Evolutionary conservation across 2,329 filamentous ascomycete genomes (phyloP), one percentile per base, ranked within the genome.

Genomic region (Fusarium begoniae): DNA sequence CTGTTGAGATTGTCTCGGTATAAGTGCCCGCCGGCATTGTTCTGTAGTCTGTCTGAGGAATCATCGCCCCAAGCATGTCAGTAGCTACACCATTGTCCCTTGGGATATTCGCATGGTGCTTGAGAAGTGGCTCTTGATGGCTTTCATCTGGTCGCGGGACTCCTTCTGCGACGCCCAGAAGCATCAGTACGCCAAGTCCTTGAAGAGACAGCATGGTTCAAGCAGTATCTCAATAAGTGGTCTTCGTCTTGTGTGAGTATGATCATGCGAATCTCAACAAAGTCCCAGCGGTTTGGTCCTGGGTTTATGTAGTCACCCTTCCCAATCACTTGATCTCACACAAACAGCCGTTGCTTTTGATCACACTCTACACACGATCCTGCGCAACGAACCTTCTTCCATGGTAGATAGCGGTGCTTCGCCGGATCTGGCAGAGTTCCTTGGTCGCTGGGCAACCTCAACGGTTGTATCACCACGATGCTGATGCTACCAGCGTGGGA

Each of bases 11-110:
- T 3, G 70, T 73, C 56, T 75, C 58, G 1, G 77, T 79, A 61
- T 79, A 79, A 28, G 73, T 79, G 2, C 78, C 77, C 2, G 69
- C 68, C 2, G 77, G 70, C 71, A 79, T 76, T 26, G 77, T 79
- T 57, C 44, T 62, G 63, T 78, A 79, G 64, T 79, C 67, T 15
- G 51, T 77, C 5, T n/a, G 61, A 45, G 4, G 66, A 18, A 43
- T 37, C 50, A 53, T 26, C 7, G 13, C 50, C 13, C n/a, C 43
- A 7, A 35, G 26, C 13, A 32, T 30, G 4, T 37, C 41, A 28
- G 40, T 43, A 15, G 57, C 11, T 12, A 44, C 8, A 2, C 20
- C 43, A 1, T 48, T 18, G 4, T 35, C 44, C 30, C 37, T 24
- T 4, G 47, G 30, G 3, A 50, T 13, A 17, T 51, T 37, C 3